These are phyloP conservation scores for Curvularia spicifera DNA, from an alignment of 2,329 filamentous ascomycete genomes.

Conservation along the genomic window DNA sequence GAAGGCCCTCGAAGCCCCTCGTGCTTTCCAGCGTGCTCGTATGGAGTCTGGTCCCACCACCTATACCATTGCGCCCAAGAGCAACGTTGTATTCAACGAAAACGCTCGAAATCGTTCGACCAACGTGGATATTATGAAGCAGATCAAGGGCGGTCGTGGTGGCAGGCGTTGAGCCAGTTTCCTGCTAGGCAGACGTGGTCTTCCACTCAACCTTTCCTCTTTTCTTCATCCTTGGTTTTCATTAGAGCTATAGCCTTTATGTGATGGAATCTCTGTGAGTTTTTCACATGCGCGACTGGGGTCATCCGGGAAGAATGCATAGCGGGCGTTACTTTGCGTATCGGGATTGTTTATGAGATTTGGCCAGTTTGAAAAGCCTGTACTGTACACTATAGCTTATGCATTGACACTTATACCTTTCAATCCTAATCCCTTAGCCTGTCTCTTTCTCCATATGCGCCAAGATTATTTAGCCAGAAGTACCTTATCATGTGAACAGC, in stretches of 20 bases:
- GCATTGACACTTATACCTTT: not conserved
- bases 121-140: conserved; percentile 43
- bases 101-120: conserved; percentile 32
- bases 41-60: conserved; percentile 65
- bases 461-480: not conserved
- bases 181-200: not conserved
- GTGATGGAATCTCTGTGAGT: not conserved
- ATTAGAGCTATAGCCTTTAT: not conserved
- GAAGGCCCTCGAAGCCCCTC: conserved; percentile 60
- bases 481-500: not conserved
- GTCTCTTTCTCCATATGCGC: not conserved
- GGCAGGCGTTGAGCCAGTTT: conserved; percentile 26
- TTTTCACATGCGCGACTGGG: conserved; percentile 7
- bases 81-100: conserved; percentile 52
- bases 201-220: not conserved
- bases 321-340: conserved; percentile 16
- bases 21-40: conserved; percentile 63
- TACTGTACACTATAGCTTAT: conserved; percentile 4
- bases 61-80: conserved; percentile 69
- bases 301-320: conserved; percentile 14
- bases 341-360: conserved; percentile 1
- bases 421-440: not conserved
- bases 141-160: conserved; percentile 36
- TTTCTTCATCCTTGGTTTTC: conserved; percentile 3
- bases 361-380: conserved; percentile 2